A percentile compares a stretch with the other conserved stretches of the same genome.
Conservation (phyloP, 169 alveolate genomes). For the Haemoproteus tartakovskyi region DNA sequence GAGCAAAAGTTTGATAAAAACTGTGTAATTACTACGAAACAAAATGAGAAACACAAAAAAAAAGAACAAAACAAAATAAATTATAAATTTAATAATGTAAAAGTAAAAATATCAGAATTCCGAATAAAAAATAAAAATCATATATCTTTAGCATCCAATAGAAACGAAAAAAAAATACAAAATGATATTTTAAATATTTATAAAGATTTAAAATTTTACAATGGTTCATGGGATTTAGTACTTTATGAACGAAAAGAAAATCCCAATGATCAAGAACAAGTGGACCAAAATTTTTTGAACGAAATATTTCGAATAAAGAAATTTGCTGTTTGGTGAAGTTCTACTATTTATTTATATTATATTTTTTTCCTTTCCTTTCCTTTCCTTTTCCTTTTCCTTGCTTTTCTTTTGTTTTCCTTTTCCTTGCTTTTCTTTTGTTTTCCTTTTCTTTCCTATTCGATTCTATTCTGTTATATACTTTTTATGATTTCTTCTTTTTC, state of each 20-base stretch:
- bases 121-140: slow-evolving; percentile 51
- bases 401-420: too few relatives aligned
- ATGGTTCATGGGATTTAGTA: slow-evolving; percentile 57
- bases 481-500: too few relatives aligned
- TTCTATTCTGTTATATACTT: too few relatives aligned
- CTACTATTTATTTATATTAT: too few relatives aligned
- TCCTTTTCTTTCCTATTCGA: too few relatives aligned
- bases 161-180: slow-evolving; percentile 17
- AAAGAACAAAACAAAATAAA: slow-evolving; percentile 7
- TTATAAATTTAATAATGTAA: slow-evolving; percentile 13
- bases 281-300: slow-evolving; percentile 10
- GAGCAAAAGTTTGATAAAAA: not conserved
- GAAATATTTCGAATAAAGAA: slow-evolving; percentile 41
- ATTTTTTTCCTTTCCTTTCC: too few relatives aligned
- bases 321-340: too few relatives aligned
- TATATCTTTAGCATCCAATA: slow-evolving; percentile 45
- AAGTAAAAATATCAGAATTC: slow-evolving; percentile 20
- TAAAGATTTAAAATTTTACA: slow-evolving; percentile 31
- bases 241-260: slow-evolving; percentile 33
- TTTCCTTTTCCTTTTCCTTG: too few relatives aligned
- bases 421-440: too few relatives aligned
- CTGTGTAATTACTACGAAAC: too few relatives aligned
- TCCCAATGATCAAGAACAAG: not conserved
- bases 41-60: too few relatives aligned
- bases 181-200: slow-evolving; percentile 52